phyloP scores from a whole-genome alignment of 2,329 filamentous ascomycete species.

The Fusarium metavorans region DNA sequence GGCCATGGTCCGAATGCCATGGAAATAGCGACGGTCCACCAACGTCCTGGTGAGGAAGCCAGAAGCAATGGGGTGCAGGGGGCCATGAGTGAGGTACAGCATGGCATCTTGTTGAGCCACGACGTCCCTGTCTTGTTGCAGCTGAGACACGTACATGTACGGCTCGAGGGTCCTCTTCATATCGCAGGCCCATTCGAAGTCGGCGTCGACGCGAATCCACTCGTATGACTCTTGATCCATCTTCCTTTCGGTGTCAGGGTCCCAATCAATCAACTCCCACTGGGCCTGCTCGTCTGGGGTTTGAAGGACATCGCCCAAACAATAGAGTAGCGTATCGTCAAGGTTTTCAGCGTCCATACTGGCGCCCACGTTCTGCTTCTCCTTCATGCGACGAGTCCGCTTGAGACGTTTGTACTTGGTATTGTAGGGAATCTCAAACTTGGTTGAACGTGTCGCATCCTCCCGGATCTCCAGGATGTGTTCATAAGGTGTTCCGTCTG shows the following conservation, averaged over 20 bases:
- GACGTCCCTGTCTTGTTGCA: conserved; percentile 97
- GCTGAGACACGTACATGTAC: conserved; percentile 98
- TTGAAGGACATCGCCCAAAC: conserved; percentile 90
- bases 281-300: conserved; percentile 82
- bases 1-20: conserved; percentile 90
- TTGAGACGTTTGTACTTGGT: conserved; percentile 99
- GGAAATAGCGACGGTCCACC: conserved; percentile 92
- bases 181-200: conserved; percentile 97
- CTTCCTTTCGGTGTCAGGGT: conserved; percentile 84
- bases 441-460: conserved; percentile 76
- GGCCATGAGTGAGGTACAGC: conserved; percentile 75
- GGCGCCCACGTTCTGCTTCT: conserved; percentile 69
- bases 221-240: conserved; percentile 99
- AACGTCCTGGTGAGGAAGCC: conserved; percentile 91
- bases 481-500: conserved; percentile 97
- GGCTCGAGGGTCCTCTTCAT: conserved; percentile 85
- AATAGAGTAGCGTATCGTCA: conserved; percentile 89
- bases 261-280: conserved; percentile 92
- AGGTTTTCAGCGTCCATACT: conserved; percentile 73
- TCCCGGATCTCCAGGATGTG: conserved; percentile 97
- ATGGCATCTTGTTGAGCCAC: conserved; percentile 86
- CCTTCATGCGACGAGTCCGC: conserved; percentile 84
- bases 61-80: conserved; percentile 83
- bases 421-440: conserved; percentile 97
- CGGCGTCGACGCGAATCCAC: conserved; percentile 97